A percentile compares a stretch with the other conserved stretches of the same genome.
Evolutionary conservation across 2,329 filamentous ascomycete species (phyloP).

Genomic region (Tolypocladium guangdongense): DNA sequence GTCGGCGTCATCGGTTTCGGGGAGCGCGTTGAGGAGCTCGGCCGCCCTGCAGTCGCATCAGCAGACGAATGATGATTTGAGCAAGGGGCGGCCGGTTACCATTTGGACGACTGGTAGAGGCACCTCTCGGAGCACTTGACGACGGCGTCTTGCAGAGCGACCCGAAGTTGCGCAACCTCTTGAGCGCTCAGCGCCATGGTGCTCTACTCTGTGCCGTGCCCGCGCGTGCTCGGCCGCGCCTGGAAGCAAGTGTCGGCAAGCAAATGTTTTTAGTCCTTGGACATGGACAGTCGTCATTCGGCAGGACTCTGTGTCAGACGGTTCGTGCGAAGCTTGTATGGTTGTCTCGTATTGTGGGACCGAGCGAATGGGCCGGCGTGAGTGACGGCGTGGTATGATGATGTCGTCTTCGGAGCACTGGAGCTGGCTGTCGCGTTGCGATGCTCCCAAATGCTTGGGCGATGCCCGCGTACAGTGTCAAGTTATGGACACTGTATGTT

Average conservation of each 20-base stretch:
- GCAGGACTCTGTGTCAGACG: background rate
- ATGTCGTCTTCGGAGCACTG: background rate
- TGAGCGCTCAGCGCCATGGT: slow-evolving; percentile 44
- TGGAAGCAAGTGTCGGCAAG: background rate
- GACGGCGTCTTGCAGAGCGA: slow-evolving; percentile 72
- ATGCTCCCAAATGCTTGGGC: background rate
- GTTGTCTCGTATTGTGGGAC: background rate
- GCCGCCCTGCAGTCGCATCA: slow-evolving; percentile 58
- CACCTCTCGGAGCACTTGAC: slow-evolving; percentile 90
- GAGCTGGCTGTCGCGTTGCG: background rate
- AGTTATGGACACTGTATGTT: background rate
- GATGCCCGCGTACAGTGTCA: background rate
- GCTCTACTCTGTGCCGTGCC: background rate
- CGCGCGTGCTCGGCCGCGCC: background rate
- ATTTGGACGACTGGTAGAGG: slow-evolving; percentile 93
- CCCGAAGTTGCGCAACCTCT: slow-evolving; percentile 54
- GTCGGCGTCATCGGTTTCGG: slow-evolving; percentile 48
- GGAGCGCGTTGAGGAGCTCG: slow-evolving; percentile 79
- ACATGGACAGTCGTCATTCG: background rate
- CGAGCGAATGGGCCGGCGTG: background rate
- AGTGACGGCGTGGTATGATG: background rate
- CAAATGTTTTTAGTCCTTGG: background rate
- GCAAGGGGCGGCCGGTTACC: slow-evolving; percentile 39
- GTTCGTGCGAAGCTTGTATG: background rate
- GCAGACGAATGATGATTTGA: background rate